phyloP scores from a whole-genome alignment of 192 early-diverging fungal species.

The Diversispora epigaea region DNA sequence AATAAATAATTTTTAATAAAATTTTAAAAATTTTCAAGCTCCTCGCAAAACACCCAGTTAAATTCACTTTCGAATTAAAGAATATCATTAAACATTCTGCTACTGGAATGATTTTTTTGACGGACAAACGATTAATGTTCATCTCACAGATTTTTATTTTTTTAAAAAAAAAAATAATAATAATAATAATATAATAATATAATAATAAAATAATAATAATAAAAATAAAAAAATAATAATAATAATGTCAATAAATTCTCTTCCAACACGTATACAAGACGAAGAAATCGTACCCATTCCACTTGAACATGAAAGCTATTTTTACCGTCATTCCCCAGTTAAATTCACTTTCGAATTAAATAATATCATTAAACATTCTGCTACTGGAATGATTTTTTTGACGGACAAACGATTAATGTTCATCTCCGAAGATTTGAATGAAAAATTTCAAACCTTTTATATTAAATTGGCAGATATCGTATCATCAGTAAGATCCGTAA shows the following conservation, averaged over 20 bases:
- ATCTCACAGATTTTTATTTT: too few relatives aligned
- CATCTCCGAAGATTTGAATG: not conserved
- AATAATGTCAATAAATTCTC: constrained; percentile 3
- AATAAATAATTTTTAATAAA: too few relatives aligned
- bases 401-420: constrained; percentile 22
- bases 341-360: not conserved
- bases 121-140: too few relatives aligned
- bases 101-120: too few relatives aligned
- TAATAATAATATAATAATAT: not conserved
- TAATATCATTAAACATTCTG: not conserved
- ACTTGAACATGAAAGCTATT: constrained; percentile 1
- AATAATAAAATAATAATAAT: not conserved
- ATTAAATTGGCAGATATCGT: not conserved
- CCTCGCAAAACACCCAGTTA: too few relatives aligned
- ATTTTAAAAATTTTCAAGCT: too few relatives aligned
- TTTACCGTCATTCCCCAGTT: constrained; percentile 7
- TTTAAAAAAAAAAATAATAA: too few relatives aligned
- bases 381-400: constrained; percentile 4
- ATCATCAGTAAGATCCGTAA: not conserved
- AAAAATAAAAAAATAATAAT: not conserved
- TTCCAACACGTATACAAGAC: not conserved
- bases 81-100: too few relatives aligned
- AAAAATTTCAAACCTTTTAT: constrained; percentile 3
- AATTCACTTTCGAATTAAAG: too few relatives aligned
- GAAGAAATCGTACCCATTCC: not conserved